Percentiles rank a stretch among this genome's conserved stretches.
phyloP scores from a whole-genome alignment of 2,329 filamentous ascomycete species.

The Leptographium lundbergii region DNA sequence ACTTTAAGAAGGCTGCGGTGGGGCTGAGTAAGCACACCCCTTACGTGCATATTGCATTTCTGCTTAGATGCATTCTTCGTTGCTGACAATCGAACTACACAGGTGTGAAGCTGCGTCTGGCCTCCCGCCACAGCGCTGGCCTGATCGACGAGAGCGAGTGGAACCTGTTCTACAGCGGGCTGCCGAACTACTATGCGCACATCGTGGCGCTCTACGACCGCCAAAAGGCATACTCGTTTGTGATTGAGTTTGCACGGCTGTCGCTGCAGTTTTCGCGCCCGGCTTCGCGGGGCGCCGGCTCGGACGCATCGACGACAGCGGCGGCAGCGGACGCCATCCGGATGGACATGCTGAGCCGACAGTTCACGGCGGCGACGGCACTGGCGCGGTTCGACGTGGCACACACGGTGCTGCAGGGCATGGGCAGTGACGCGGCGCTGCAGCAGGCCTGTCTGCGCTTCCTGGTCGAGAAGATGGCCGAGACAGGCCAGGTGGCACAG shows the following conservation, averaged over 20 bases:
- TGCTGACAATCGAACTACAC: constrained; percentile 13
- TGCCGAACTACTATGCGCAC: constrained; percentile 78
- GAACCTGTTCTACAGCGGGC: constrained; percentile 54
- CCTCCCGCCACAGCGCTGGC: constrained; percentile 44
- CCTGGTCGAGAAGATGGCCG: constrained; percentile 58
- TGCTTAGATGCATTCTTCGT: background rate
- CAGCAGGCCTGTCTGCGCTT: constrained; percentile 59
- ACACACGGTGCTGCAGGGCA: constrained; percentile 63
- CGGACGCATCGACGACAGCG: constrained; percentile 1
- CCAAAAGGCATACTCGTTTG: constrained; percentile 62
- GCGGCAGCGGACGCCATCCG: constrained; percentile 12
- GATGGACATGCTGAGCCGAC: constrained; percentile 62
- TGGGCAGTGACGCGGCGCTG: constrained; percentile 41
- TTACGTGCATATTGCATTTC: background rate
- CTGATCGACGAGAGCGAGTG: constrained; percentile 68
- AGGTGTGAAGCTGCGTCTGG: constrained; percentile 31
- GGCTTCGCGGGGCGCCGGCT: background rate
- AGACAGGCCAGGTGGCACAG: constrained; percentile 49
- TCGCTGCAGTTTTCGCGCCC: constrained; percentile 50
- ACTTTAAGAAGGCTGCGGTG: constrained; percentile 74
- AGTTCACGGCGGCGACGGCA: constrained; percentile 72
- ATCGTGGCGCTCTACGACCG: constrained; percentile 72
- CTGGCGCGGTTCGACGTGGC: constrained; percentile 73
- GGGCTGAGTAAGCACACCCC: constrained; percentile 56
- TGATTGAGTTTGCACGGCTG: constrained; percentile 70